Percentiles rank a stretch among this genome's conserved stretches.
These are phyloP conservation scores for Pestalotiopsis sp. DNA, from an alignment of 2,329 filamentous ascomycete species.

Conservation along the genomic window DNA sequence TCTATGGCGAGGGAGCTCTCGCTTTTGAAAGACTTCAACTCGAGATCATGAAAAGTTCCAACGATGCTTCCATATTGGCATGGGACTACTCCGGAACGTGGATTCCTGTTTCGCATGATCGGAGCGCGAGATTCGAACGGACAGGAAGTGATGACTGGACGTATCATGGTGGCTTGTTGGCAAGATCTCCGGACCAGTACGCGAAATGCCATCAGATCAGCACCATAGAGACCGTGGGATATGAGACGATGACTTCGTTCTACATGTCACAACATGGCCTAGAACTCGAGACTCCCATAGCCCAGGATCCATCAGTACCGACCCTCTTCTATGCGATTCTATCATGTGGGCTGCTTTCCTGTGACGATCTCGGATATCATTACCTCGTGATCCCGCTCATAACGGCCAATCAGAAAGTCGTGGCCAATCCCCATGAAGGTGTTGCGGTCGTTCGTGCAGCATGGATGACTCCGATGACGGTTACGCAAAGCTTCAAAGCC, in stretches of 20 bases:
- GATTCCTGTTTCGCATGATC: neutral
- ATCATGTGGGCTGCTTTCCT: neutral
- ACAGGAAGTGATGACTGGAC: neutral
- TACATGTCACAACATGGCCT: neutral
- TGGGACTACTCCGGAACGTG: slow-evolving; percentile 1
- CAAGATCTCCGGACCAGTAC: neutral
- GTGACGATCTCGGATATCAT: too few relatives aligned
- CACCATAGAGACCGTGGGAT: neutral
- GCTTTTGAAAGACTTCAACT: neutral
- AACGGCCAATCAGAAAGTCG: too few relatives aligned
- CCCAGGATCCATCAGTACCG: neutral
- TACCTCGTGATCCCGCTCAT: too few relatives aligned
- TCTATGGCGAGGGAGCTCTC: slow-evolving; percentile 1
- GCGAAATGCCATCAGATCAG: neutral
- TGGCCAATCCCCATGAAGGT: too few relatives aligned
- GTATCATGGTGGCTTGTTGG: neutral
- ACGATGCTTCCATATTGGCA: neutral
- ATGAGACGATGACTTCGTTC: neutral
- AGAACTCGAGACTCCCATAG: neutral
- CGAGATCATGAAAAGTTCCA: neutral
- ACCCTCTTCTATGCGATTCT: neutral
- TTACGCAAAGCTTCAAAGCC: too few relatives aligned
- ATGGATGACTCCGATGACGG: too few relatives aligned
- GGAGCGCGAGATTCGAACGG: neutral
- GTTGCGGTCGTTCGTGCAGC: too few relatives aligned